Evolutionary conservation across 768 basidiomycete species (phyloP), one percentile per base, ranked within the genome.

Genomic region (Lactifluus rugatus): DNA sequence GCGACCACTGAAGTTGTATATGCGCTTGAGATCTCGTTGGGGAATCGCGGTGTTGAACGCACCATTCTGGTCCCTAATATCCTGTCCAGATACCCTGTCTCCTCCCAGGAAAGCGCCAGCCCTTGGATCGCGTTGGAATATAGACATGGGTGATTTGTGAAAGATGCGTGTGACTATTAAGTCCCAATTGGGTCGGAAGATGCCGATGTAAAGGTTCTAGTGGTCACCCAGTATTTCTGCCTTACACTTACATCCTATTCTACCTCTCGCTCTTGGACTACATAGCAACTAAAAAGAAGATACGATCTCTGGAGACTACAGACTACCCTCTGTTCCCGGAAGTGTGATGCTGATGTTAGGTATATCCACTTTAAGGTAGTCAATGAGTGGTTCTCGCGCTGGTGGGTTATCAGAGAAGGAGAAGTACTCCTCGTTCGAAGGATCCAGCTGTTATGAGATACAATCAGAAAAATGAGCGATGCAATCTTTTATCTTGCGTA

Each of bases 61-160:
- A 92, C 93, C 93, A 86, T 96, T 95, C 74, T 94, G 92, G 74
- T 96, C 93, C 62, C 94, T 82, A 57, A 98, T 89, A 70, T 96
- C 95, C 70, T 94, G 93, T 3, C 95, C 94, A 64, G 89, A 89
- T 17, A 93, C 85, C 66, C 94, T 79, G 73, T 95, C 89, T 26
- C 95, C 95, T 55, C 94, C 94, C 17, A 97, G 76, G 71, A 97
- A 96, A 19, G 89, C 88, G 49, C 93, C 93, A 64, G 89, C 89
- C 67, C 86, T 75, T 62, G 91, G 87, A 82, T 93, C 91, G 70
- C 90, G 84, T 83, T 90, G 89, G 70, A 89, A 93, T 81, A 93
- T 91, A 61, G 53, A 58, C 57, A 59, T 64, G 57, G 17, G 26
- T 5, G 47, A 31, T 17, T 49, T 34, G 50, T 50, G 59, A 50